Conservation (phyloP, 2,329 filamentous ascomycete genomes). For the Phaeoacremonium minimum region DNA sequence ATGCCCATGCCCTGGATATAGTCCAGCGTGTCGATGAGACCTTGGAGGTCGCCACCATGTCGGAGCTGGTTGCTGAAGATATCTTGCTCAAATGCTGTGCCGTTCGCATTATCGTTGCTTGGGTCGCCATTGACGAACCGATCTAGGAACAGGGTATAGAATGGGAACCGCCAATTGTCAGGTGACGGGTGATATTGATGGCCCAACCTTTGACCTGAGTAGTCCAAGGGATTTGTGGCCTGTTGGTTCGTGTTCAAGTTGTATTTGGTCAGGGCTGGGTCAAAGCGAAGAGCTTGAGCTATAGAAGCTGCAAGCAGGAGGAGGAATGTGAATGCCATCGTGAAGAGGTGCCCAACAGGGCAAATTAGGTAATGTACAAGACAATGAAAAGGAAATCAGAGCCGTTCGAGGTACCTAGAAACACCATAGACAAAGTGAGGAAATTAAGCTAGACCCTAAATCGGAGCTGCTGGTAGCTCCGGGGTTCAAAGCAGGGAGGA, state of each 20-base stretch:
- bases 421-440: not conserved
- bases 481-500: not conserved
- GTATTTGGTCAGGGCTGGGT: constrained; percentile 32
- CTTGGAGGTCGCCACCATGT: constrained; percentile 55
- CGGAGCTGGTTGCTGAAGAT: constrained; percentile 55
- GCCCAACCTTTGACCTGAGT: constrained; percentile 48
- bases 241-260: constrained; percentile 57
- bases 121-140: constrained; percentile 63
- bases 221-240: constrained; percentile 49
- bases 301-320: constrained; percentile 8
- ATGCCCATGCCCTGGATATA: constrained; percentile 64
- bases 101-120: constrained; percentile 58
- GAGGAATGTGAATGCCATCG: constrained; percentile 11
- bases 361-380: constrained; percentile 3
- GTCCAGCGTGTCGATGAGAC: constrained; percentile 56
- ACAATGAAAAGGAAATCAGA: not conserved
- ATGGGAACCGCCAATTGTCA: constrained; percentile 58
- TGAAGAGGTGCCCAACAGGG: constrained; percentile 11
- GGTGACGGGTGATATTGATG: constrained; percentile 52
- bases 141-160: constrained; percentile 61
- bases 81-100: constrained; percentile 58
- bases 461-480: not conserved
- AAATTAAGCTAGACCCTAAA: not conserved
- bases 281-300: constrained; percentile 16
- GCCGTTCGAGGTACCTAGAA: not conserved